Evolutionary conservation across 768 basidiomycete genomes (phyloP).

Genomic region (Suillus ampliporus): DNA sequence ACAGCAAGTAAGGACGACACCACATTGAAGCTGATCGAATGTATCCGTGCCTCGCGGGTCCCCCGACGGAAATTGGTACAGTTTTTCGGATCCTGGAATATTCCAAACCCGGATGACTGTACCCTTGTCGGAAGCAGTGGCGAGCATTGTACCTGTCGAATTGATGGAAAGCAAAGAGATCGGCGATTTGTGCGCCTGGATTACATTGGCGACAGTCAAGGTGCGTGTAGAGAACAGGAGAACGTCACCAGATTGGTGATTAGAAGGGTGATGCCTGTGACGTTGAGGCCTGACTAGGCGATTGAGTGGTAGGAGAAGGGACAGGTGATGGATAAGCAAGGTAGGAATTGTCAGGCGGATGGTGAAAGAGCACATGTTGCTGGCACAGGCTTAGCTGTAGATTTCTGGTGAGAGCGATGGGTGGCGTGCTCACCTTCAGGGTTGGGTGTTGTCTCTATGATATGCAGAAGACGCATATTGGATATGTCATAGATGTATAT

Average conservation of each 20-base stretch:
- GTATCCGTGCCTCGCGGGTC: slow-evolving; percentile 84
- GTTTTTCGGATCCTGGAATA: slow-evolving; percentile 88
- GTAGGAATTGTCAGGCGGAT: slow-evolving; percentile 89
- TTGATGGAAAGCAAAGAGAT: slow-evolving; percentile 89
- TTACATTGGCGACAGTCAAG: slow-evolving; percentile 91
- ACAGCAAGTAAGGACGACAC: slow-evolving; percentile 87
- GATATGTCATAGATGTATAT: slow-evolving; percentile 99
- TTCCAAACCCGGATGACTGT: slow-evolving; percentile 97
- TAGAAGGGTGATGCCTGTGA: slow-evolving; percentile 45
- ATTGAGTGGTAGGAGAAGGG: slow-evolving; percentile 75
- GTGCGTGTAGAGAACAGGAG: slow-evolving; percentile 93
- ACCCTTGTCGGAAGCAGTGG: slow-evolving; percentile 93
- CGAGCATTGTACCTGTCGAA: slow-evolving; percentile 85
- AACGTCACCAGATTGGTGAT: slow-evolving; percentile 78
- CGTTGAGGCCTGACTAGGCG: slow-evolving; percentile 46
- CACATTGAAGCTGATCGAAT: slow-evolving; percentile 84
- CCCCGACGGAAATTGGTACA: slow-evolving; percentile 96
- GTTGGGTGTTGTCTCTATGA: slow-evolving; percentile 96
- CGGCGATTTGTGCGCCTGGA: slow-evolving; percentile 96
- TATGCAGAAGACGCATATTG: slow-evolving; percentile 96
- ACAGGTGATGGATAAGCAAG: slow-evolving; percentile 97
- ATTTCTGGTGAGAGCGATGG: slow-evolving; percentile 9
- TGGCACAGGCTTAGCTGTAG: slow-evolving; percentile 36
- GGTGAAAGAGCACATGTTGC: slow-evolving; percentile 96
- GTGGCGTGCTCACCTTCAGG: slow-evolving; percentile 72